These are phyloP conservation scores for Ajuga reptans DNA, from an alignment of 305 asterid genomes.

Conservation along the genomic window DNA sequence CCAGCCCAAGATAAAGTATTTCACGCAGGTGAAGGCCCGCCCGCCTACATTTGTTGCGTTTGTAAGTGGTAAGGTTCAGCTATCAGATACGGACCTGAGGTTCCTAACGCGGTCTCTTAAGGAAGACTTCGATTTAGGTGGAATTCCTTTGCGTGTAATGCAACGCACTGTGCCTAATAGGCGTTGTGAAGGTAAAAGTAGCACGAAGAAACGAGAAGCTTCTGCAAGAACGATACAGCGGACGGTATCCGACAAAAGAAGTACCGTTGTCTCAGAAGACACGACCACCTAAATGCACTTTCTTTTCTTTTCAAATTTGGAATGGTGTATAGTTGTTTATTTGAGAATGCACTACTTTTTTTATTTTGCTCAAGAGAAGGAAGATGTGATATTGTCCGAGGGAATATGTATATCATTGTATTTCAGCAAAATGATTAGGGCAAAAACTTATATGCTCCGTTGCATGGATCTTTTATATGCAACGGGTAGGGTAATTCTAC, in stretches of 20 bases:
- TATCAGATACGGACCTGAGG: constrained; percentile 68
- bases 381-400: not conserved
- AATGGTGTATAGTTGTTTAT: constrained; percentile 15
- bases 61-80: constrained; percentile 54
- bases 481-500: no score
- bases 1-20: constrained; percentile 87
- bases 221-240: constrained; percentile 31
- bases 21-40: constrained; percentile 92
- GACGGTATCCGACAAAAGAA: constrained; percentile 54
- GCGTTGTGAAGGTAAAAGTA: constrained; percentile 26
- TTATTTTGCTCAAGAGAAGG: not conserved
- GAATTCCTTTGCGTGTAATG: constrained; percentile 77
- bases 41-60: constrained; percentile 96
- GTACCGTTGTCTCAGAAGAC: constrained; percentile 26
- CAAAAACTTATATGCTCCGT: no score
- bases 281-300: not conserved
- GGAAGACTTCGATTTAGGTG: constrained; percentile 91
- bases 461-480: no score
- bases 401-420: no score
- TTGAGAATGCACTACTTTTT: not conserved
- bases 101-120: constrained; percentile 74
- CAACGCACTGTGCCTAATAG: constrained; percentile 43
- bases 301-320: not conserved
- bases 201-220: constrained; percentile 26
- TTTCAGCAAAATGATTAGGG: no score